Base-by-base conservation (phyloP, 2,329 filamentous ascomycete genomes). In the Emericellopsis atlantica region DNA sequence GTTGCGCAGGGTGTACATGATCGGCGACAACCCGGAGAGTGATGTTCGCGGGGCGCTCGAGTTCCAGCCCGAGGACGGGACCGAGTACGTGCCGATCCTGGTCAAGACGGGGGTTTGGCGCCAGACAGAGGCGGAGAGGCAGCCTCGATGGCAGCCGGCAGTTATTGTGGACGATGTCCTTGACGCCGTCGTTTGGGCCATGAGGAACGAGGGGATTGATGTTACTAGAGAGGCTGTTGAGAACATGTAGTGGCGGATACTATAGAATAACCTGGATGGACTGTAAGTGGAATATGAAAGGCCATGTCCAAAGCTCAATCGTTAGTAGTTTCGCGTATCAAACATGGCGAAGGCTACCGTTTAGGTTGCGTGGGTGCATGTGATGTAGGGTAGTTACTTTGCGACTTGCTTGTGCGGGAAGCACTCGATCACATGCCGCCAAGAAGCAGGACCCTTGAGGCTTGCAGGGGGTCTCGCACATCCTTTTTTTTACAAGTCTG, bases 41-140 rank as follows among this genome's bases (percentile, higher is more conserved):
- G 92, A 98, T 57, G 95, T 98, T 48, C 69, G 76, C 5, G 92
- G 92, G 6, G 89, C 86, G 16, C 94, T 94, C 55, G 71, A 74
- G 36, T 95, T 83, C 54, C 54, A 65, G 36, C 84, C 81, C 46
- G 64, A 70, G 4, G 61, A 72, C 43, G 81, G 80, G 8, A 84
- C 78, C n/a, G 67, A 78, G 44, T 95, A 89, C 88, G 65, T 70
- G 33, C 83, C 82, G 35, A 72, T 93, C 15, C 63, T 95, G 44
- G 83, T 94, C 23, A 71, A 77, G 49, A 94, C 84, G 8, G 88
- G 88, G 0, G 87, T 95, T 1, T 93, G 82, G 62, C 47, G 53
- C 39, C 48, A 58, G 46, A 64, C 59, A 16, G 49, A 53, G 21
- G 57, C 58, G 35, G 56, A 65, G 33, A 60, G 53, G 14, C 56